Evolutionary conservation across 345 rosid species (phyloP).

Genomic region (Acer campestre): DNA sequence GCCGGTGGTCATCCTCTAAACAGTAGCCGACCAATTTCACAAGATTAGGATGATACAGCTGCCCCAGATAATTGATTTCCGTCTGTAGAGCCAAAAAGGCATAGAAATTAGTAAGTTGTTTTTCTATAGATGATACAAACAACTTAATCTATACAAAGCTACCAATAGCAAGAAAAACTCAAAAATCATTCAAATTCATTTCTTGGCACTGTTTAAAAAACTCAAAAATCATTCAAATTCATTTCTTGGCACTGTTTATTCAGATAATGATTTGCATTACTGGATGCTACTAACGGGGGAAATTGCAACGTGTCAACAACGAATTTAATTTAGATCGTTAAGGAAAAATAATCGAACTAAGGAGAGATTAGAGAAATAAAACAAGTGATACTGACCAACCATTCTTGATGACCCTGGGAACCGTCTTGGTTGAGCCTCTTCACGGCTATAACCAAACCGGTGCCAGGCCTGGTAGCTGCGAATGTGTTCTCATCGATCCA

Average conservation of each 20-base stretch:
- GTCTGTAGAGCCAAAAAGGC: conserved; percentile 46
- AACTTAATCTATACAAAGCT: background rate
- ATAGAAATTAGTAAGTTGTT: conserved; percentile 17
- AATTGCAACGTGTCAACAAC: background rate
- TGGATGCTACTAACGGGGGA: background rate
- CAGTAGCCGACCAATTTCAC: conserved; percentile 90
- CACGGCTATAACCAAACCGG: conserved; percentile 85
- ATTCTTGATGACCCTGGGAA: conserved; percentile 93
- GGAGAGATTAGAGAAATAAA: background rate
- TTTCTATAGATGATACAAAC: background rate
- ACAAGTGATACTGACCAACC: conserved; percentile 71
- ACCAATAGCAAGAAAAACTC: background rate
- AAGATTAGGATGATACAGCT: conserved; percentile 78
- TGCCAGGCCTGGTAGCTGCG: conserved; percentile 69
- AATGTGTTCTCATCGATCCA: conserved; percentile 86
- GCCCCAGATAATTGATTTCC: conserved; percentile 87
- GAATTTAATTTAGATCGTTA: background rate
- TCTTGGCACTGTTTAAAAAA: background rate
- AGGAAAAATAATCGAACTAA: background rate
- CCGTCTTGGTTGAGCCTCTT: conserved; percentile 89
- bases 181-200: background rate
- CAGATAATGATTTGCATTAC: background rate
- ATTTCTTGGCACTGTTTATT: background rate
- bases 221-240: background rate
- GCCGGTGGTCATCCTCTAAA: conserved; percentile 92